Evolutionary conservation across 495 filamentous ascomycete species (phyloP).

Genomic region (Delitschia confertaspora): DNA sequence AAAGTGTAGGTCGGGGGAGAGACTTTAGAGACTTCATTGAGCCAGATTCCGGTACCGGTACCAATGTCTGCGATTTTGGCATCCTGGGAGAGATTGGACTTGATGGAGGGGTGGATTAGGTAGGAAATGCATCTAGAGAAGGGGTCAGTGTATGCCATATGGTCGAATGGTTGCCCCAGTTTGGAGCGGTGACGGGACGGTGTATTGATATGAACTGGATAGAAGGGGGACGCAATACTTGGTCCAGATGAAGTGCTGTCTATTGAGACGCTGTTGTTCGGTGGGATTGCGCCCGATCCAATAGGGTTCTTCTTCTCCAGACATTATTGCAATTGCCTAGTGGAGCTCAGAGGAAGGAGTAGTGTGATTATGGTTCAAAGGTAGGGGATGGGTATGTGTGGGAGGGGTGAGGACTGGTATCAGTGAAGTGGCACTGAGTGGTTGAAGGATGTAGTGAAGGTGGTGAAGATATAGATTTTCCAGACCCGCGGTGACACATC

Average conservation of each 20-base stretch:
- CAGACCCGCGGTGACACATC: no score
- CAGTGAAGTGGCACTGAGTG: no score
- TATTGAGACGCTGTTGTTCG: constrained; percentile 16
- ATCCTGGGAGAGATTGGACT: constrained; percentile 8
- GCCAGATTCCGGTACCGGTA: constrained; percentile 21
- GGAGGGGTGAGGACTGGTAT: no score
- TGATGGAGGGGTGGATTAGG: constrained; percentile 21
- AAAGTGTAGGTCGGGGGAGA: constrained; percentile 30
- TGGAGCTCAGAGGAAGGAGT: no score
- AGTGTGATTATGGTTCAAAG: no score
- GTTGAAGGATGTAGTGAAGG: no score
- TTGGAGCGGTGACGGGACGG: no score
- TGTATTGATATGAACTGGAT: no score
- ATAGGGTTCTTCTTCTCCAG: constrained; percentile 21
- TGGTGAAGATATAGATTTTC: no score
- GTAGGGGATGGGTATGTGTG: no score
- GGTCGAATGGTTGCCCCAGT: background rate
- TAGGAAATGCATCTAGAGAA: constrained; percentile 10
- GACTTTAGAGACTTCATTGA: constrained; percentile 30
- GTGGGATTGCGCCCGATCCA: constrained; percentile 9
- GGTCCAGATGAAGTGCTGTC: constrained; percentile 17
- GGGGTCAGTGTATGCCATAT: background rate
- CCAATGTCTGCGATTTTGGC: constrained; percentile 20
- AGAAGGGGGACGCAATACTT: constrained; percentile 3
- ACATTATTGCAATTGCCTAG: no score